phyloP scores from a whole-genome alignment of 1,284 basidiomycete genomes.

The Entoloma clypeatum region DNA sequence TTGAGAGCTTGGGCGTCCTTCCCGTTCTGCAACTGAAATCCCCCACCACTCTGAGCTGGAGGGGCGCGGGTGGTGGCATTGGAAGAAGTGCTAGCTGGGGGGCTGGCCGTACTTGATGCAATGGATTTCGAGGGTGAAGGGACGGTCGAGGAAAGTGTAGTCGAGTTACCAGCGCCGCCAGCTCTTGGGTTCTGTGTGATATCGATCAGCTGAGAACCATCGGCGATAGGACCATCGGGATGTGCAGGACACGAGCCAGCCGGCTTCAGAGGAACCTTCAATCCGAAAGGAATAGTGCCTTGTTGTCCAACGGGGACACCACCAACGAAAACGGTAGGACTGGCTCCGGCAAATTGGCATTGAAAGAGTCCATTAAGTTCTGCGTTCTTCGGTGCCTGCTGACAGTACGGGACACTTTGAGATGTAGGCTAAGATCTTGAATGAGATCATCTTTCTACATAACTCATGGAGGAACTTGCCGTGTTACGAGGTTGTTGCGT shows the following conservation, averaged over 20 bases:
- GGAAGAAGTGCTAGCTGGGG: constrained; percentile 8
- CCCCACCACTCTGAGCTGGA: constrained; percentile 14
- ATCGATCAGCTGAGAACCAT: constrained; percentile 42
- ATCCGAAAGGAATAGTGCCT: constrained; percentile 40
- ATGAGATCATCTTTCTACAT: constrained; percentile 2
- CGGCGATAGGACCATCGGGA: constrained; percentile 33
- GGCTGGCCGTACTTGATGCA: constrained; percentile 2
- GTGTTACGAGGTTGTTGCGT: constrained; percentile 45
- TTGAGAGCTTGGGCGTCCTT: constrained; percentile 40
- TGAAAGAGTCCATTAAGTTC: constrained; percentile 44
- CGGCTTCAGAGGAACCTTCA: constrained; percentile 29
- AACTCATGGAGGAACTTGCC: constrained; percentile 18
- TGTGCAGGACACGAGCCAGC: constrained; percentile 41
- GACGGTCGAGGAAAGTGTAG: constrained; percentile 9
- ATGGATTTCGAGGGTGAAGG: constrained; percentile 1
- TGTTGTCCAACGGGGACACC: constrained; percentile 31
- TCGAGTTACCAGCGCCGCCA: constrained; percentile 18
- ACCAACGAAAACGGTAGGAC: constrained; percentile 35
- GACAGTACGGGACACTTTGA: constrained; percentile 39
- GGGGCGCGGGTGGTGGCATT: constrained; percentile 2
- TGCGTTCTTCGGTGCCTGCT: constrained; percentile 36
- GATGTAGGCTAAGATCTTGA: constrained; percentile 30
- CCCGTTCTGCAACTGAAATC: constrained; percentile 37
- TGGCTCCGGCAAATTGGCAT: constrained; percentile 41
- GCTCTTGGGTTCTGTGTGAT: constrained; percentile 41